Conservation (phyloP, 1,284 basidiomycete species). For the Lentinus polychrous region DNA sequence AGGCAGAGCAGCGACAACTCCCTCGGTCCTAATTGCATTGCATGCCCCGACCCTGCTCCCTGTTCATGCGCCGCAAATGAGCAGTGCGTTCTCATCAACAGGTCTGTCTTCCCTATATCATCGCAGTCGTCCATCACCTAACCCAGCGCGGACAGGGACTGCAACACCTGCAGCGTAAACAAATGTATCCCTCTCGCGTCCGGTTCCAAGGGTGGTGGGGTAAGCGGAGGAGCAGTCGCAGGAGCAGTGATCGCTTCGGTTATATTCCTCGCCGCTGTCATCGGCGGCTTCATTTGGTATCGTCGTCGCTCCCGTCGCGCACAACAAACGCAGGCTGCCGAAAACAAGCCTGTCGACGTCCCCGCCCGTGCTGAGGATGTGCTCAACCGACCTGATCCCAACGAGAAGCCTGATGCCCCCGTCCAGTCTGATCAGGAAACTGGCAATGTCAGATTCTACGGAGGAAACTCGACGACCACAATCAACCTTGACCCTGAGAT, state of each 20-base stretch:
- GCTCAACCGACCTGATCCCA: conserved; percentile 71
- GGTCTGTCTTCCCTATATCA: conserved; percentile 32
- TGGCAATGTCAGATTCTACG: conserved; percentile 41
- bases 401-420: conserved; percentile 45
- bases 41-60: conserved; percentile 31
- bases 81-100: conserved; percentile 51
- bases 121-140: neutral
- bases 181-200: conserved; percentile 33
- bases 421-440: conserved; percentile 21
- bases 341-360: conserved; percentile 41
- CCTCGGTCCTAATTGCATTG: conserved; percentile 19
- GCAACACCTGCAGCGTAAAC: conserved; percentile 44
- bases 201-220: conserved; percentile 28
- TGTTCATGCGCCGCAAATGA: conserved; percentile 51
- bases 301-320: conserved; percentile 37
- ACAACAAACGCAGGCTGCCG: conserved; percentile 21
- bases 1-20: conserved; percentile 15
- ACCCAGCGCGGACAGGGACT: conserved; percentile 38
- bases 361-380: conserved; percentile 70
- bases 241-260: conserved; percentile 62
- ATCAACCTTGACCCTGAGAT: conserved; percentile 55
- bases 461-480: conserved; percentile 36
- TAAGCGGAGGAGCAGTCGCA: conserved; percentile 65
- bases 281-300: conserved; percentile 55
- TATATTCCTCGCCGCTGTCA: conserved; percentile 45